phyloP scores from a whole-genome alignment of 139 green algal genomes.

The Picochlorum sp. region DNA sequence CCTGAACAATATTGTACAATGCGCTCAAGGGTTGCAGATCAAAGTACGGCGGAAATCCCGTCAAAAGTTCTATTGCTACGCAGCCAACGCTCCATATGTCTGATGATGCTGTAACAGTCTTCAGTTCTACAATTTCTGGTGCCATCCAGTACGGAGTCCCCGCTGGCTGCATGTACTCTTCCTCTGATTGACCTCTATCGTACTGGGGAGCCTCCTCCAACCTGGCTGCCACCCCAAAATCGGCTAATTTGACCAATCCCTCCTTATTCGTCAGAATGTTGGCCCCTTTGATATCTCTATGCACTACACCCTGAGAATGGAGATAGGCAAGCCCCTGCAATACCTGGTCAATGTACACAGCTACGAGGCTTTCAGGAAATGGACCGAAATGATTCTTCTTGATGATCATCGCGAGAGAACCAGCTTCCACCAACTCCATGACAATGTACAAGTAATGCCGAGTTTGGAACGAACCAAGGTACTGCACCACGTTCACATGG shows the following conservation, averaged over 20 bases:
- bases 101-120: constrained; percentile 64
- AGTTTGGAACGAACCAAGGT: constrained; percentile 86
- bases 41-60: constrained; percentile 86
- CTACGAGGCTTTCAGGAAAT: constrained; percentile 80
- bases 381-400: constrained; percentile 83
- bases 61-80: constrained; percentile 92
- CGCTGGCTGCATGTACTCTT: constrained; percentile 30
- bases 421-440: constrained; percentile 95
- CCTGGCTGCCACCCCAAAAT: constrained; percentile 94
- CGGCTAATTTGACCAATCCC: constrained; percentile 91
- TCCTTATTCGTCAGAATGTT: constrained; percentile 92
- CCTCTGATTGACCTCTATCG: neutral
- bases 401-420: constrained; percentile 72
- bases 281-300: constrained; percentile 93
- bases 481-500: constrained; percentile 96
- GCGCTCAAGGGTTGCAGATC: constrained; percentile 88
- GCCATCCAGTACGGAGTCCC: constrained; percentile 97
- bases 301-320: constrained; percentile 88
- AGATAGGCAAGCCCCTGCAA: constrained; percentile 77
- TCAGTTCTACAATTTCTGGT: constrained; percentile 95
- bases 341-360: constrained; percentile 83
- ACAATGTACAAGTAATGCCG: constrained; percentile 92
- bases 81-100: constrained; percentile 97
- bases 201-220: constrained; percentile 22
- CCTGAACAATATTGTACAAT: constrained; percentile 92